Conservation (phyloP, 805 yeast species). For the Saccharomycopsis fodiens region DNA sequence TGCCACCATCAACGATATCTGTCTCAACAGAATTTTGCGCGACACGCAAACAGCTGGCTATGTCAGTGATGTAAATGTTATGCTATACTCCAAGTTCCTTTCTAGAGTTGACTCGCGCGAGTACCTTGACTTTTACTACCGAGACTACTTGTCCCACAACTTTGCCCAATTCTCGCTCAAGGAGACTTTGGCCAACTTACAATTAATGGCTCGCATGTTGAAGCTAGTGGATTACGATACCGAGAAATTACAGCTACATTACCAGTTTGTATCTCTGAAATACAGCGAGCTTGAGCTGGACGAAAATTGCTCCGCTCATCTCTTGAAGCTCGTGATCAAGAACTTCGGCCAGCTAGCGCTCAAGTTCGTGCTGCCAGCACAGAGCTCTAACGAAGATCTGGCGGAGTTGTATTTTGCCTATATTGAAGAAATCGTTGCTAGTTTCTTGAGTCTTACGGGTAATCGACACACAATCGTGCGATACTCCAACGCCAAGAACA, state of each 20-base stretch:
- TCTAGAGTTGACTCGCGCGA: slow-evolving; percentile 38
- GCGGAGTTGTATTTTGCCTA: slow-evolving; percentile 27
- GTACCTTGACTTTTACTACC: slow-evolving; percentile 27
- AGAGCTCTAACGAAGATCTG: slow-evolving; percentile 20
- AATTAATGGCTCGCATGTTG: slow-evolving; percentile 10
- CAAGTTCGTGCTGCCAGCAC: slow-evolving; percentile 17
- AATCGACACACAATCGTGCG: slow-evolving; percentile 49
- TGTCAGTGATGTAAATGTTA: slow-evolving; percentile 43
- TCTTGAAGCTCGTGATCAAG: slow-evolving; percentile 22
- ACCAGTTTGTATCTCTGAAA: not conserved
- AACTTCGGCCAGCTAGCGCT: slow-evolving; percentile 23
- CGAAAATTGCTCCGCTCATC: slow-evolving; percentile 3
- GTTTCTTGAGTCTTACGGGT: slow-evolving; percentile 38
- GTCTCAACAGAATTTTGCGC: slow-evolving; percentile 31
- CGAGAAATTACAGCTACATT: slow-evolving; percentile 22
- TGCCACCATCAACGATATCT: slow-evolving; percentile 26
- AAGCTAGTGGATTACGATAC: slow-evolving; percentile 11
- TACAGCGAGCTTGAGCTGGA: slow-evolving; percentile 2
- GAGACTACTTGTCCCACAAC: slow-evolving; percentile 20
- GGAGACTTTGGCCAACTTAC: slow-evolving; percentile 6
- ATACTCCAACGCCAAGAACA: slow-evolving; percentile 57
- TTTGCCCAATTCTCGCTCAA: not conserved
- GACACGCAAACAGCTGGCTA: slow-evolving; percentile 44
- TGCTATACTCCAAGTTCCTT: slow-evolving; percentile 43
- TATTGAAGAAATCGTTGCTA: slow-evolving; percentile 43